Evolutionary conservation across 2,329 filamentous ascomycete genomes (phyloP).

Genomic region (Cercospora zeae-maydis): DNA sequence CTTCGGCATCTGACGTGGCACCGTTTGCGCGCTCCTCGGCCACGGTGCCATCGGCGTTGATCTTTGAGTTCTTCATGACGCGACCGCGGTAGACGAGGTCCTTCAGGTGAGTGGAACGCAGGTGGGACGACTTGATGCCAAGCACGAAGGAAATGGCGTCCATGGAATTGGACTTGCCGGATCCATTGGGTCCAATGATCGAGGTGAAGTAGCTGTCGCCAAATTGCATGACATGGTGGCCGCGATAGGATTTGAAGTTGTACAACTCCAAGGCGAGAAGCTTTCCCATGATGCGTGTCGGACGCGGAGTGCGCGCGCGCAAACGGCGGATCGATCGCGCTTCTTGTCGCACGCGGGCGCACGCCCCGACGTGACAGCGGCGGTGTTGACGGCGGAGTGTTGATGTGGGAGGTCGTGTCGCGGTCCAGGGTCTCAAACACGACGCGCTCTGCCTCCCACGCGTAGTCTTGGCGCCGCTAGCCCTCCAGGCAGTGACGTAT

Average conservation of each 20-base stretch:
- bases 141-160: constrained; percentile 98
- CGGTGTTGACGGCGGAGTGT: not conserved
- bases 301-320: not conserved
- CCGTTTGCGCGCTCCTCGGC: constrained; percentile 53
- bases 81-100: constrained; percentile 95
- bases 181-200: constrained; percentile 99
- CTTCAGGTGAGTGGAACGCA: constrained; percentile 88
- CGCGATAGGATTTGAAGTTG: constrained; percentile 99
- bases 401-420: not conserved
- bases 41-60: constrained; percentile 85
- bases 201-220: constrained; percentile 99
- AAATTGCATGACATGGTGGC: constrained; percentile 88
- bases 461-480: not conserved
- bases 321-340: not conserved
- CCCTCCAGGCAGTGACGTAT: not conserved
- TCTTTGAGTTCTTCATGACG: constrained; percentile 85
- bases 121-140: constrained; percentile 96
- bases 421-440: not conserved
- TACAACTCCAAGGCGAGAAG: constrained; percentile 91
- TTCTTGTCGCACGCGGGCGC: not conserved
- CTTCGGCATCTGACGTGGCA: constrained; percentile 40
- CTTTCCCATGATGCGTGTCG: constrained; percentile 73
- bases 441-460: constrained; percentile 9
- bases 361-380: not conserved
- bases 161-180: constrained; percentile 99